Evolutionary conservation across 2,329 filamentous ascomycete species (phyloP).

Genomic region (Colletotrichum sansevieriae): DNA sequence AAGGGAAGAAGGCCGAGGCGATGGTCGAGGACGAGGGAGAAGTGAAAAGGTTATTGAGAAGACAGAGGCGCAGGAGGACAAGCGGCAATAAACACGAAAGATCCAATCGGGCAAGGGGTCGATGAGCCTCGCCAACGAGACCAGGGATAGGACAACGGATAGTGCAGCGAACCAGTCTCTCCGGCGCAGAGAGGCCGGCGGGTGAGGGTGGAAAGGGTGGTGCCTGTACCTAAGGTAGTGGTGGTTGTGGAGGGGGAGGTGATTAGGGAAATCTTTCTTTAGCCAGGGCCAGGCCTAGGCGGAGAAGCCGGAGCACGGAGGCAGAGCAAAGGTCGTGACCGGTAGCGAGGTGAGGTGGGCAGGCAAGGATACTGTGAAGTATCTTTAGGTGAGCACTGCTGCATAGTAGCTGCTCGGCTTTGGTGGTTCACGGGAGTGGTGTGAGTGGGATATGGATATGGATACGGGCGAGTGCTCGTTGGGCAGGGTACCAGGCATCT

Average conservation of each 20-base stretch:
- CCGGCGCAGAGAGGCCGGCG: constrained; percentile 21
- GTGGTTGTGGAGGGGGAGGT: constrained; percentile 17
- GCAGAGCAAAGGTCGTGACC: constrained; percentile 4
- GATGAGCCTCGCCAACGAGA: constrained; percentile 39
- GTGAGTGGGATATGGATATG: background rate
- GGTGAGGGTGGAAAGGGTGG: constrained; percentile 4
- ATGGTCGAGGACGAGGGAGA: constrained; percentile 35
- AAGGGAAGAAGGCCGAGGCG: constrained; percentile 25
- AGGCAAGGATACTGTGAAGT: background rate
- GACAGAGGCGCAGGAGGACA: constrained; percentile 26
- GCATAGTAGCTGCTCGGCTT: background rate
- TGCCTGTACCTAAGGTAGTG: background rate
- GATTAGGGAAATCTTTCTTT: constrained; percentile 27
- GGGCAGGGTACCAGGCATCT: too few relatives aligned
- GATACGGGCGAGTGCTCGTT: too few relatives aligned
- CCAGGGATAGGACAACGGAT: constrained; percentile 28
- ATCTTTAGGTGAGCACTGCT: constrained; percentile 9
- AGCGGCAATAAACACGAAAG: constrained; percentile 32
- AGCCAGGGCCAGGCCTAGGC: constrained; percentile 17
- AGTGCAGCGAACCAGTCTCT: constrained; percentile 30
- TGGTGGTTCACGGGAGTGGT: constrained; percentile 9
- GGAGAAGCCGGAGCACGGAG: background rate
- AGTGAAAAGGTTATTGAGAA: constrained; percentile 32
- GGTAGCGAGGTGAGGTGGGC: background rate
- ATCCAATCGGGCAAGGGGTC: constrained; percentile 38